Base-by-base conservation (phyloP, 2,329 filamentous ascomycete genomes). In the Tolypocladium inflatum region DNA sequence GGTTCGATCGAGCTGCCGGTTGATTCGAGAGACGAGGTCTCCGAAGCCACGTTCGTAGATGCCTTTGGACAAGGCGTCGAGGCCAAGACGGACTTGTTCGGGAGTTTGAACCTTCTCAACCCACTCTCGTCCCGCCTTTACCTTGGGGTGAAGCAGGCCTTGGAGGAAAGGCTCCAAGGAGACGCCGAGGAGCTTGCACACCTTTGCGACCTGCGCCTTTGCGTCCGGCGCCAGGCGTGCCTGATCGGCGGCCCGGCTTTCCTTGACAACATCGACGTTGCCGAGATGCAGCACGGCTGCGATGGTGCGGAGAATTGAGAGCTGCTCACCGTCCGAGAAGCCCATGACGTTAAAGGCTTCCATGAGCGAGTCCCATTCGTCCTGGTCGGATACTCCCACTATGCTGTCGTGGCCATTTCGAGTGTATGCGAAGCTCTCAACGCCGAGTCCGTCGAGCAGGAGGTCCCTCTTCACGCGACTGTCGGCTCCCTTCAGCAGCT, bases 61-160 rank as follows among this genome's bases (percentile, higher is more conserved):
- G 74, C 94, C 94, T 73, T 99, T 99, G 9, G 94, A 86, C 19
- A 99, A 80, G 19, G 94, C 93, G 73, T 97, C 91, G 51, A 99
- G 83, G 4, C 90, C 84, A 11, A 97, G 84, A 30, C 90, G 88
- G 51, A 97, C 95, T 71, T 99, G 94, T 63, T 99, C 95, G 0
- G 94, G 93, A 1, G 93, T 97, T 70, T 99, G 94, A 1, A 95
- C 92, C 71, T 97, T 99, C 70, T 97, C 92, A 2, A 99, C 94
- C 94, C 93, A 97, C 75, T 99, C 94, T 56, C 92, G 85, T 23
- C 94, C 94, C 48, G 94, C 94, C 73, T 96, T 97, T 45, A 99
- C 95, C 59, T 86, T 90, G 11, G 94, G 94, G 68, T 97, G 94
- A 13, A 99, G 79, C 6, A 99, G 77, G 0, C 91, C 92, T 69